Base-by-base conservation (phyloP, 2,329 filamentous ascomycete genomes). In the Neonectria punicea region DNA sequence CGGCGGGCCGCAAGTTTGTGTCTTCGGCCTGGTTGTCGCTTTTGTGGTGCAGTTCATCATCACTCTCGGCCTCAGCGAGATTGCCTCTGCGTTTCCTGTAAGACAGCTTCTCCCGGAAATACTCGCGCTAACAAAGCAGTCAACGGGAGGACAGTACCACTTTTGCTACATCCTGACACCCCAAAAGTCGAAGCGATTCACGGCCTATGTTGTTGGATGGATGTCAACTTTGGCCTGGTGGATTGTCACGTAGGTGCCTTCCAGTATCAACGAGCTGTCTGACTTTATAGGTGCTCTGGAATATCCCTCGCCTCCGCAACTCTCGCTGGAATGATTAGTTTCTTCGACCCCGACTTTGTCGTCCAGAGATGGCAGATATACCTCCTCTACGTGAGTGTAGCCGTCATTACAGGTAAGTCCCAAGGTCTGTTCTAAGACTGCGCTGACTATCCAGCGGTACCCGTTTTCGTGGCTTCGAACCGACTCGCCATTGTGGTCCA, bases 1-100 rank as follows among this genome's bases (percentile, higher is more conserved):
- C 11, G 64, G 64, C 4, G 64, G 64, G 2, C 61, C 64, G 10
- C 64, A 64, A 20, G 56, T 61, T 8, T 60, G 56, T 2, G 36
- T 67, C 9, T 2, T 67, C 1, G 61, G 56, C 2, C 61, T 67
- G 3, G 16, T 67, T 0, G 61, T 63, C 28, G 64, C 64, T 5
- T 67, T 53, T 34, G 25, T 64, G 3, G 61, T 54, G 13, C 64
- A 67, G n/a, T 67, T 53, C 22, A 57, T 50, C 7, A 67, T 67
- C n/a, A 64, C 64, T 0, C 32, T 67, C 0, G 64, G 64, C 5
- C 20, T 67, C 18, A 44, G 36, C 30, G 64, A 67, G 47, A 64
- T 64, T 20, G 64, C 64, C n/a, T 67, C 64, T 5, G 64, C 64
- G 0, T 67, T 67, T 30, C 64, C 64, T 32, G 61, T 64, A 60